Evolutionary conservation across 306 rosid genomes (phyloP), one percentile per base, ranked within the genome.

Genomic region (Cajanus cajan): DNA sequence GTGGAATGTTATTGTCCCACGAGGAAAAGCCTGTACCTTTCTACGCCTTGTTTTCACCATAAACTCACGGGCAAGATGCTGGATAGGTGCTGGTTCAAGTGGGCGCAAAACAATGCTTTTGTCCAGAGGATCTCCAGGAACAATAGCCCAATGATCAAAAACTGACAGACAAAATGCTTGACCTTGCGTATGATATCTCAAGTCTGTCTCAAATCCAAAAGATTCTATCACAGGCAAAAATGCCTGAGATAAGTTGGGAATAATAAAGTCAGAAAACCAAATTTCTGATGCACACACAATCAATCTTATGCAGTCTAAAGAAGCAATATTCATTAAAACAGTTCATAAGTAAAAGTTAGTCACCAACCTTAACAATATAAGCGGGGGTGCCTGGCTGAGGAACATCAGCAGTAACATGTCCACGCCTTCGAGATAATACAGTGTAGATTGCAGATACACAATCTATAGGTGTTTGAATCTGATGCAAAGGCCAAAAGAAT

Each of bases 381-480:
- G 97, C 87, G 0, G 98, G 99, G 80, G 99, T 95, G 85, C 99
- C 99, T n/a, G 98, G 99, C 87, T 95, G 97, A 71, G 99, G 96
- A 88, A 95, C 97, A 86, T 95, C 98, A 66, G 98, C 94, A 4
- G 99, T 93, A 73, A 93, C 99, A 88, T 95, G 99, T 61, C 99
- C 98, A 86, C 99, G 97, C 86, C 99, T 90, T 68, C 97, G 97
- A 66, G 99, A 95, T 71, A 95, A 78, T 58, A 95, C 99, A 22
- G 99, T 95, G 88, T 95, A 95, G 87, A 95, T 95, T 14, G 99
- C 99, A 82, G 99, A 91, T 33, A 95, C 91, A 89, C 98, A 95
- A 79, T 93, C 99, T 13, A 95, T 93, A 36, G 99, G 99, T 39
- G 98, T 95, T 93, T 95, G 97, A 51, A 95, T 95, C 98, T 93